Evolutionary conservation across 179 eudicot genomes (phyloP).

Genomic region (Spinacia oleracea): DNA sequence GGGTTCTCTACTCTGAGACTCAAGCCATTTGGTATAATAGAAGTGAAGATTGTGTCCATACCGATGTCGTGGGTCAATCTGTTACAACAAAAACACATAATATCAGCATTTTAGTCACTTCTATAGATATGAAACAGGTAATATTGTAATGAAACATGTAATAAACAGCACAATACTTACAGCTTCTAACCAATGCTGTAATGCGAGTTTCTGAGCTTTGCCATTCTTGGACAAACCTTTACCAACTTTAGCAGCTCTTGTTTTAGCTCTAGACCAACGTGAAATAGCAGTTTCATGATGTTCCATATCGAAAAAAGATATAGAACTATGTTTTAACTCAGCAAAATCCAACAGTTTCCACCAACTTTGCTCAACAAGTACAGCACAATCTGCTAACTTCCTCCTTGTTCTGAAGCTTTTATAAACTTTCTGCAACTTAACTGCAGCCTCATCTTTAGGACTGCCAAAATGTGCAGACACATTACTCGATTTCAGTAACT

Average conservation of each 20-base stretch:
- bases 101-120: not conserved
- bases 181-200: constrained; percentile 98
- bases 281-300: constrained; percentile 91
- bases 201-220: constrained; percentile 89
- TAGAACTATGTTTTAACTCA: constrained; percentile 80
- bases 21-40: constrained; percentile 76
- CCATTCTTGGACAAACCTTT: constrained; percentile 82
- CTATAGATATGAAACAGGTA: not conserved
- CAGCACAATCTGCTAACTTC: constrained; percentile 97
- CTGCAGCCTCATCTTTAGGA: constrained; percentile 81
- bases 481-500: constrained; percentile 15
- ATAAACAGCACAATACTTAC: constrained; percentile 39
- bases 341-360: constrained; percentile 95
- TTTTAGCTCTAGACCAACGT: constrained; percentile 94
- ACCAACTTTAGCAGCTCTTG: constrained; percentile 97
- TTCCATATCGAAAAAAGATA: constrained; percentile 83
- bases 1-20: constrained; percentile 84
- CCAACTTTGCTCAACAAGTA: constrained; percentile 95
- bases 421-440: constrained; percentile 90
- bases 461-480: constrained; percentile 32
- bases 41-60: constrained; percentile 94
- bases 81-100: constrained; percentile 26
- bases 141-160: no score
- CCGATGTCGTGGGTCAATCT: constrained; percentile 98
- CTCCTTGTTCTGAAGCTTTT: constrained; percentile 90